Evolutionary conservation across 176 grass and related monocot species (phyloP).

Genomic region (Bothriochloa decipiens): DNA sequence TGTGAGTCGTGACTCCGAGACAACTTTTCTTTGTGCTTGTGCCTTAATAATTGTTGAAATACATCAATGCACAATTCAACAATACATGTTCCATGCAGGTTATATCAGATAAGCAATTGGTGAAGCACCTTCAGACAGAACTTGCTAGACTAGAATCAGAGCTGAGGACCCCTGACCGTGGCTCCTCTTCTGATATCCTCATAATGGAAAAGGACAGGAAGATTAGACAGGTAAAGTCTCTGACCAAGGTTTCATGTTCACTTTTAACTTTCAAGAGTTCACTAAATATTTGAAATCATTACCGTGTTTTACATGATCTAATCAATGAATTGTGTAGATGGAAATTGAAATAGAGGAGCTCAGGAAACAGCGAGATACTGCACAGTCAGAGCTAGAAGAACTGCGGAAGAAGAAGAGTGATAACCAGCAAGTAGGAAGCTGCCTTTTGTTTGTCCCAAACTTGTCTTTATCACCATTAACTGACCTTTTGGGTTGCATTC

Average conservation of each 20-base stretch:
- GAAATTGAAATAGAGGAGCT: slow-evolving; percentile 85
- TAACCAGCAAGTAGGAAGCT: slow-evolving; percentile 53
- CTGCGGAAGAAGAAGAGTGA: slow-evolving; percentile 61
- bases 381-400: slow-evolving; percentile 64
- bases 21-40: slow-evolving; percentile 26
- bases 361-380: slow-evolving; percentile 77
- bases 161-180: slow-evolving; percentile 65
- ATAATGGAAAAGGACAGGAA: slow-evolving; percentile 78
- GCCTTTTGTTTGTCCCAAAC: slow-evolving; percentile 12
- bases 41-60: slow-evolving; percentile 12
- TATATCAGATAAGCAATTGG: slow-evolving; percentile 89
- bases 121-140: slow-evolving; percentile 87
- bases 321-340: slow-evolving; percentile 61
- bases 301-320: slow-evolving; percentile 20
- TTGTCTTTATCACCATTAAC: slow-evolving; percentile 18
- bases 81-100: slow-evolving; percentile 60
- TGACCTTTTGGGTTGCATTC: slow-evolving; percentile 25
- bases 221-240: slow-evolving; percentile 73
- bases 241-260: slow-evolving; percentile 24
- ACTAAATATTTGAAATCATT: slow-evolving; percentile 27
- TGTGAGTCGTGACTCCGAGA: slow-evolving; percentile 5
- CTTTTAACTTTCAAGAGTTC: slow-evolving; percentile 24
- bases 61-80: slow-evolving; percentile 11
- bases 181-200: slow-evolving; percentile 59
- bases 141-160: slow-evolving; percentile 92